Evolutionary conservation across 768 basidiomycete species (phyloP), one percentile per base, ranked within the genome.

Genomic region (Hemileccinum rubropunctum): DNA sequence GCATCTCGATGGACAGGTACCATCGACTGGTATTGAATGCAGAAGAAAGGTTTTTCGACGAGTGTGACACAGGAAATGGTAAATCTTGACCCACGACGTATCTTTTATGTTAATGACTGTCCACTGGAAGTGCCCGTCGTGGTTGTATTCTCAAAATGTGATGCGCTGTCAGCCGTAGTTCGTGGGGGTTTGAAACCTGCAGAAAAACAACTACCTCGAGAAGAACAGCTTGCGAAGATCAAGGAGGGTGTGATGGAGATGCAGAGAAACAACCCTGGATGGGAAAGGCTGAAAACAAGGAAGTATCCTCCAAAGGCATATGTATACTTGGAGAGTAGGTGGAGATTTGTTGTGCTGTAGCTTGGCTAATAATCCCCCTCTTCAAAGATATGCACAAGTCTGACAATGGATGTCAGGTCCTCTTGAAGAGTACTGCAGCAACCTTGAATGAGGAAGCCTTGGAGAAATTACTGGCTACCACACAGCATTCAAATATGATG

Each of bases 401-500:
- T 30, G 17, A 27, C 12, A 13, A 17, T n/a, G 45, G 45, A 28
- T 37, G 35, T 5, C 2, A 17, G 1, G 3, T 9, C 3, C 37
- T 46, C 17, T 17, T 46, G 5, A 11, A 46, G 2, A 46, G n/a
- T n/a, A 46, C 45, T 20, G 45, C 27, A 30, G 27, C 6, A 20
- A 36, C 45, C 6, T 46, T 46, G 45, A 21, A 46, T 47, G 28
- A 47, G 14, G 37, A 39, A 39, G 27, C 45, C 8, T 15, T 47
- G 37, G 37, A 47, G 20, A 39, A 4, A 28, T 17, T 47, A 3
- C 27, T 47, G 13, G 12, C 36, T 7, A 45, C 45, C 4, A 45
- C 45, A 17, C 45, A 45, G 17, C 21, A 36, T 12, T 36, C 45
- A 10, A 46, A 37, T 14, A 27, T 46, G 17, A 18, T 17, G 35